These are phyloP conservation scores for Tetrahymena thermophila DNA, from an alignment of 73 alveolate species.

Conservation along the genomic window DNA sequence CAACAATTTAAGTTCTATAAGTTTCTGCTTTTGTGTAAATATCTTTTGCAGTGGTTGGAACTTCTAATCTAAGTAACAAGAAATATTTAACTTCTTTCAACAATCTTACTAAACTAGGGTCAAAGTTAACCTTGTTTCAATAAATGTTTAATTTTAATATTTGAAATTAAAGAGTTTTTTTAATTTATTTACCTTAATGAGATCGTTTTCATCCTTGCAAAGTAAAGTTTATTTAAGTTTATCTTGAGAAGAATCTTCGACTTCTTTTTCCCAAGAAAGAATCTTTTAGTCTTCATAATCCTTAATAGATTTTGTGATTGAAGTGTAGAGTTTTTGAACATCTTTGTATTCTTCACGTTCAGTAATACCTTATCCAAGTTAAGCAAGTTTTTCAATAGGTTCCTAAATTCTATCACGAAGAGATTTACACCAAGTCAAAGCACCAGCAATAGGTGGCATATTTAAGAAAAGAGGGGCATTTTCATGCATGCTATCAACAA, in stretches of 20 bases:
- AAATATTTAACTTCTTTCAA: conserved; percentile 99
- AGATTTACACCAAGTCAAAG: conserved; percentile 98
- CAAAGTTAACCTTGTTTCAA: conserved; percentile 87
- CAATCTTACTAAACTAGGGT: conserved; percentile 95
- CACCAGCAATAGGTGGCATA: conserved; percentile 99
- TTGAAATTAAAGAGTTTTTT: no score
- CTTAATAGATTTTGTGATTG: conserved; percentile 87
- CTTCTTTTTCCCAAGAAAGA: conserved; percentile 94
- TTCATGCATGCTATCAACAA: conserved; percentile 91
- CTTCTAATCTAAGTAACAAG: conserved; percentile 81
- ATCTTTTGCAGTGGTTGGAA: conserved; percentile 94
- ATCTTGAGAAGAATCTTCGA: conserved; percentile 85
- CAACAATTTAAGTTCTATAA: conserved; percentile 53
- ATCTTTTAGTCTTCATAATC: conserved; percentile 93
- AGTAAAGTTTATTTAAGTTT: conserved; percentile 64
- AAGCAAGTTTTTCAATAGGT: conserved; percentile 95
- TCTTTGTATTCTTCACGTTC: conserved; percentile 98
- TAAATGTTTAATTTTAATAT: no score
- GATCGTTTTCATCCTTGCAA: conserved; percentile 57
- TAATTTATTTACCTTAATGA: neutral
- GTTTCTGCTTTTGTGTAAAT: conserved; percentile 83
- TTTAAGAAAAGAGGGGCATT: conserved; percentile 96
- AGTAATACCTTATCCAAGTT: conserved; percentile 80
- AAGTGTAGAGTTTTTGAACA: conserved; percentile 89
- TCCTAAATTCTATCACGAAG: conserved; percentile 96